Base-by-base conservation (phyloP, 192 early-diverging fungal species). In the Phlyctochytrium arcticum region DNA sequence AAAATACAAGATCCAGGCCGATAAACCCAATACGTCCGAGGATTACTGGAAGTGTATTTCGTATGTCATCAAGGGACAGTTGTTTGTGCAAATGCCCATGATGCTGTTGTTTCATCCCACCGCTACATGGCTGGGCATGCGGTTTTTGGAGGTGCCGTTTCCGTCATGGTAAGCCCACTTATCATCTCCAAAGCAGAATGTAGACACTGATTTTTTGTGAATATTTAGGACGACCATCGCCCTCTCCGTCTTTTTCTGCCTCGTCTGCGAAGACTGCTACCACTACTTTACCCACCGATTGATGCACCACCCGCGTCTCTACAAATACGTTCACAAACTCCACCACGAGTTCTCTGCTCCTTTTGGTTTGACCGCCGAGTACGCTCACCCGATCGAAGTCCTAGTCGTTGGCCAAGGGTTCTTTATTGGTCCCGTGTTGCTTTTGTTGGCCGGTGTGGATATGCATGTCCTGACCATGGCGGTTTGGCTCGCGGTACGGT, bases 231-330 rank as follows among this genome's bases (percentile, higher is more conserved):
- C 34, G 24, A 62, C 67, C 0, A 30, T 62, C 7, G 67, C 30
- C 7, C 48, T 69, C 26, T 51, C 58, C 50, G 53, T 57, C 53
- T 17, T 61, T 47, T 62, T 91, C 63, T 97, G 92, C 72, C 86
- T 98, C 44, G 64, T 95, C 35, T 74, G 88, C 54, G 93, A 95
- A 71, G 95, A 98, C 68, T 80, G 84, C 9, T 98, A 86, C 77
- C 93, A 95, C 68, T 98, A 98, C 86, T 92, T 84, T 80, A 79
- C 87, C 31, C 95, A 98, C 79, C 88, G 93, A 32, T 75, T 84
- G 36, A 82, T 95, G 58, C 95, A 98, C 82, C 92, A 88, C 72
- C 88, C 89, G 4, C 80, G 85, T 29, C 78, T 95, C 65, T 98
- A 98, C 79, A 90, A 90, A 59, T 72, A 84, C 65, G 88, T 98